Conservation (phyloP, 2,329 filamentous ascomycete genomes). For the Penicillium hesseltinei region DNA sequence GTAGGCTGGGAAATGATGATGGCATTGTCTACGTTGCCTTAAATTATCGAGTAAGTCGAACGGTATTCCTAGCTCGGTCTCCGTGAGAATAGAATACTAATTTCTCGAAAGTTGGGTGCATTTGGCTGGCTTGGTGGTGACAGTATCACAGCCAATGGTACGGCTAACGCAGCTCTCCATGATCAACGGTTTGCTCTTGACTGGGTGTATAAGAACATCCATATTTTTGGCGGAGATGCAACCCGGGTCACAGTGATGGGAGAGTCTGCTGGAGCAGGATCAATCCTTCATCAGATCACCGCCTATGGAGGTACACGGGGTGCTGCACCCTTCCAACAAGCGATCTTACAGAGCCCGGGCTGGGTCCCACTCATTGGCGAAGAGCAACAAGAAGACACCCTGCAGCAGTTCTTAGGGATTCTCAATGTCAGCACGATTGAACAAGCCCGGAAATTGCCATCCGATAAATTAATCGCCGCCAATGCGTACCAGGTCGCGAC, state of each 20-base stretch:
- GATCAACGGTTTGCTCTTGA: constrained; percentile 58
- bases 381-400: constrained; percentile 39
- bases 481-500: constrained; percentile 45
- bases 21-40: constrained; percentile 49
- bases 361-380: constrained; percentile 36
- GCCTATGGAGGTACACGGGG: constrained; percentile 49
- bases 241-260: constrained; percentile 46
- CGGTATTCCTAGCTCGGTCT: not conserved
- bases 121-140: constrained; percentile 51
- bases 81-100: not conserved
- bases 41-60: constrained; percentile 45
- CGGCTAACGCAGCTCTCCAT: constrained; percentile 51
- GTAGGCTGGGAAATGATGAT: constrained; percentile 36
- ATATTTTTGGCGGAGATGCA: constrained; percentile 56
- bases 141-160: constrained; percentile 44
- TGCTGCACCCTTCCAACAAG: constrained; percentile 35
- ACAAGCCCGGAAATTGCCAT: constrained; percentile 45
- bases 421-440: constrained; percentile 47
- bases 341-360: constrained; percentile 47
- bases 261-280: constrained; percentile 53
- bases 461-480: constrained; percentile 41
- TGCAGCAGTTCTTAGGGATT: constrained; percentile 41
- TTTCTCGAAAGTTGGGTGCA: constrained; percentile 40
- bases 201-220: constrained; percentile 57
- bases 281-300: constrained; percentile 57